phyloP scores from a whole-genome alignment of 2,329 filamentous ascomycete genomes.

The Monosporascus cannonballus region DNA sequence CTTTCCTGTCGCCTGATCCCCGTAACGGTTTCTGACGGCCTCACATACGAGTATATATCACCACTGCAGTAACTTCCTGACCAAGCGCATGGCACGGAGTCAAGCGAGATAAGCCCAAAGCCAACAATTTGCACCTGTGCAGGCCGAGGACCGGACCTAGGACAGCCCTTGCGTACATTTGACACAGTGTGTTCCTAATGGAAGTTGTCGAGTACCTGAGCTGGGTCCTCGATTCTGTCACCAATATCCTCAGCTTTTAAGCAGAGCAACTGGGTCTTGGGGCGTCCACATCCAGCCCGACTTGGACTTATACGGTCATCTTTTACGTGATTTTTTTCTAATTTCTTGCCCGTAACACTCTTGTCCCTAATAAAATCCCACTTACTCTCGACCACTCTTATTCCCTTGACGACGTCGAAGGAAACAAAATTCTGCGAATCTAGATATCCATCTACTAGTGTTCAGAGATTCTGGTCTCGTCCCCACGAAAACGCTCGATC shows the following conservation, averaged over 20 bases:
- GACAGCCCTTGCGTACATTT: not conserved
- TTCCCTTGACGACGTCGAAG: not conserved
- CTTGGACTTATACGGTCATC: not conserved
- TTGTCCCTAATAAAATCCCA: not conserved
- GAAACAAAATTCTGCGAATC: too few species aligned
- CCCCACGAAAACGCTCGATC: not conserved
- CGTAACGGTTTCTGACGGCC: not conserved
- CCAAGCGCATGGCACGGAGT: not conserved
- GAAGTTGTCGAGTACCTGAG: too few species aligned
- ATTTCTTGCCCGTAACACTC: not conserved
- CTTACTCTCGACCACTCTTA: not conserved
- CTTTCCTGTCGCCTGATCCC: not conserved
- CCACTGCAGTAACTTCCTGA: not conserved
- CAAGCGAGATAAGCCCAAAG: not conserved
- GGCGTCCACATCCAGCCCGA: not conserved
- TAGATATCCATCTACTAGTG: not conserved
- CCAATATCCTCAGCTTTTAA: not conserved
- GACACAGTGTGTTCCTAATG: not conserved
- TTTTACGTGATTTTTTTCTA: conserved; percentile 1
- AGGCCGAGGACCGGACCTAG: not conserved
- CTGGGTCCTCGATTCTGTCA: not conserved
- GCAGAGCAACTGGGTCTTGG: not conserved
- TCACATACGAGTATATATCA: not conserved
- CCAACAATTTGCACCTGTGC: not conserved
- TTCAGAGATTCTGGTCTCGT: not conserved